A percentile compares a stretch with the other conserved stretches of the same genome.
Evolutionary conservation across 1,284 basidiomycete genomes (phyloP).

Genomic region (Afroboletus lepidellus): DNA sequence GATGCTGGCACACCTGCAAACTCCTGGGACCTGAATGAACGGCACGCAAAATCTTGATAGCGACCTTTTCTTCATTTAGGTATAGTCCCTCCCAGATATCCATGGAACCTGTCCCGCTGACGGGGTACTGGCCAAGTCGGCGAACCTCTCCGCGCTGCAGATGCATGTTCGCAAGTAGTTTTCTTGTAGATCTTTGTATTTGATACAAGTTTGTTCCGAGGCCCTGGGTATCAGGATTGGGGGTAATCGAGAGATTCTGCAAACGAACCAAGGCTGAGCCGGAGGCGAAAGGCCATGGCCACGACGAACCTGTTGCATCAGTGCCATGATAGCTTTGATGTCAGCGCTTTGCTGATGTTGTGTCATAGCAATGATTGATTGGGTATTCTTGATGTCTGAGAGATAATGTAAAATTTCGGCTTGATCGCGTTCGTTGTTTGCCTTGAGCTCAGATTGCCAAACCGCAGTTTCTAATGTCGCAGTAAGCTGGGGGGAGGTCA

Average conservation of each 20-base stretch:
- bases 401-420: conserved; percentile 42
- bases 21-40: conserved; percentile 46
- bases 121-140: conserved; percentile 46
- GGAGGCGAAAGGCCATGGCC: neutral
- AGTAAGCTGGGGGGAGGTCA: conserved; percentile 36
- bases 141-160: conserved; percentile 50
- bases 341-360: conserved; percentile 33
- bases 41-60: conserved; percentile 53
- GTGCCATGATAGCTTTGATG: conserved; percentile 40
- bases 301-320: conserved; percentile 44
- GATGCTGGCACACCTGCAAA: conserved; percentile 33
- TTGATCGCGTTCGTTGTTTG: conserved; percentile 41
- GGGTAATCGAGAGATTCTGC: conserved; percentile 32
- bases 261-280: neutral
- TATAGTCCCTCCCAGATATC: conserved; percentile 55
- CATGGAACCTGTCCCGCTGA: conserved; percentile 49
- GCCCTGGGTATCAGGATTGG: conserved; percentile 39
- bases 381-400: conserved; percentile 42
- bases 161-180: conserved; percentile 48
- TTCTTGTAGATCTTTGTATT: conserved; percentile 42
- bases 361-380: conserved; percentile 36
- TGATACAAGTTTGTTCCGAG: conserved; percentile 49
- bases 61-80: conserved; percentile 51
- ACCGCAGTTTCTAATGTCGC: conserved; percentile 44
- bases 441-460: conserved; percentile 46